Conservation (phyloP, 2,329 filamentous ascomycete genomes). For the Chalaropsis ovoidea region DNA sequence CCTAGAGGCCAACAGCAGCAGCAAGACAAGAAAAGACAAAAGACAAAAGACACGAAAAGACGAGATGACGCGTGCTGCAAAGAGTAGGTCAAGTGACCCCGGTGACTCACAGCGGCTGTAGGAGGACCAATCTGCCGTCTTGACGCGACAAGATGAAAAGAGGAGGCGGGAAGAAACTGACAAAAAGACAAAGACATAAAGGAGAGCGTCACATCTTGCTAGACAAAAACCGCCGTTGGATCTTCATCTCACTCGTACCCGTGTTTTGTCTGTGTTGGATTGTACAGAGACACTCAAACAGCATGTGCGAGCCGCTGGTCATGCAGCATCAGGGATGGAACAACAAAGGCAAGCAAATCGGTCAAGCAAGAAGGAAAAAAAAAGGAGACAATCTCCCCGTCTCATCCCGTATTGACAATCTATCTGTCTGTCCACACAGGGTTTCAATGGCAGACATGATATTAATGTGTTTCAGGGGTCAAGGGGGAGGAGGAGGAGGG, state of each 20-base stretch:
- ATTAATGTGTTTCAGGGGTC: slow-evolving; percentile 22
- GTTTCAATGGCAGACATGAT: slow-evolving; percentile 21
- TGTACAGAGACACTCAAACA: slow-evolving; percentile 22
- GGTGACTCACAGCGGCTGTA: too few relatives aligned
- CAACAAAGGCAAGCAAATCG: slow-evolving; percentile 21
- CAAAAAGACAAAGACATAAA: not conserved
- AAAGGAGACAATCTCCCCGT: slow-evolving; percentile 17
- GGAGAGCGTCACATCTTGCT: not conserved
- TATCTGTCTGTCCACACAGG: slow-evolving; percentile 9
- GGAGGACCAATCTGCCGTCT: too few relatives aligned
- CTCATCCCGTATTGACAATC: slow-evolving; percentile 8
- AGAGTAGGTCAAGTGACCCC: too few relatives aligned
- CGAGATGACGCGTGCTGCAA: too few relatives aligned
- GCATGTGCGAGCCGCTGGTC: not conserved
- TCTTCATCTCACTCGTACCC: not conserved
- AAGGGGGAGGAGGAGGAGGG: not conserved
- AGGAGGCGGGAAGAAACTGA: not conserved
- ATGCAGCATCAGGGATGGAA: not conserved
- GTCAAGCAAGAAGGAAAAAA: slow-evolving; percentile 22
- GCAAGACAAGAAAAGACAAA: too few relatives aligned
- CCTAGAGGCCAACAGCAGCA: too few relatives aligned
- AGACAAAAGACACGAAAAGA: too few relatives aligned
- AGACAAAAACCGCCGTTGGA: not conserved
- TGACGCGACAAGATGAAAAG: not conserved
- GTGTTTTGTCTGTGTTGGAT: not conserved